Evolutionary conservation across 805 yeast genomes (phyloP).

Genomic region (Suhomyces pyralidae): DNA sequence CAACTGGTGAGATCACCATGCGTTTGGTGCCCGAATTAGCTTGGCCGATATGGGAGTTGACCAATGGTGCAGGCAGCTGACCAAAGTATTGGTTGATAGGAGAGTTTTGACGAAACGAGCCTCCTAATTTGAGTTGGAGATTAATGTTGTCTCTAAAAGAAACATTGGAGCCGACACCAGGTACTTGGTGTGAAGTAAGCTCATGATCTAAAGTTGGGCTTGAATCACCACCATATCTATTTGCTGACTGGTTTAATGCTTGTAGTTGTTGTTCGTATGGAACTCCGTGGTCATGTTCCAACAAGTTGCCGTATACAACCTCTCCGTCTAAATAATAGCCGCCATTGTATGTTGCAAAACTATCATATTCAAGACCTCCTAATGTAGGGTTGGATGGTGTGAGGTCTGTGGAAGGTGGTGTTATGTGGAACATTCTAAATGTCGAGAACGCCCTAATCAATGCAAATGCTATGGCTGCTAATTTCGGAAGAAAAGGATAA

Average conservation of each 20-base stretch:
- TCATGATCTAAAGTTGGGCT: background rate
- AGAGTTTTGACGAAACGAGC: background rate
- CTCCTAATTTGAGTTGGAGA: conserved; percentile 7
- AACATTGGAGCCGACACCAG: background rate
- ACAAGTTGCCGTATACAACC: background rate
- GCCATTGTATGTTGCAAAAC: background rate
- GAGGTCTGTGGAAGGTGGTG: background rate
- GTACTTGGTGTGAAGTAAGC: background rate
- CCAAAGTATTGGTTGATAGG: conserved; percentile 1
- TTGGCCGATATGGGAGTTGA: background rate
- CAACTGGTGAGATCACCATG: conserved; percentile 4
- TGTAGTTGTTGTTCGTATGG: background rate
- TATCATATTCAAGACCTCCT: background rate
- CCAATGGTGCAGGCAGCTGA: background rate
- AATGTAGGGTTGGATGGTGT: background rate
- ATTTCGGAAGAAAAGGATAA: background rate
- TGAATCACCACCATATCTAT: background rate
- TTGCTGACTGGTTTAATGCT: background rate
- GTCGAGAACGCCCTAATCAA: background rate
- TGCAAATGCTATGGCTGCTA: background rate
- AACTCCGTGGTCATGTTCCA: background rate
- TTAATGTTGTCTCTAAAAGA: conserved; percentile 6
- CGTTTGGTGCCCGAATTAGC: background rate
- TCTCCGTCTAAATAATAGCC: background rate
- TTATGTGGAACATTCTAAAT: background rate